phyloP scores from a whole-genome alignment of 2,329 filamentous ascomycete species.

The Aspergillus ochraceoroseus region DNA sequence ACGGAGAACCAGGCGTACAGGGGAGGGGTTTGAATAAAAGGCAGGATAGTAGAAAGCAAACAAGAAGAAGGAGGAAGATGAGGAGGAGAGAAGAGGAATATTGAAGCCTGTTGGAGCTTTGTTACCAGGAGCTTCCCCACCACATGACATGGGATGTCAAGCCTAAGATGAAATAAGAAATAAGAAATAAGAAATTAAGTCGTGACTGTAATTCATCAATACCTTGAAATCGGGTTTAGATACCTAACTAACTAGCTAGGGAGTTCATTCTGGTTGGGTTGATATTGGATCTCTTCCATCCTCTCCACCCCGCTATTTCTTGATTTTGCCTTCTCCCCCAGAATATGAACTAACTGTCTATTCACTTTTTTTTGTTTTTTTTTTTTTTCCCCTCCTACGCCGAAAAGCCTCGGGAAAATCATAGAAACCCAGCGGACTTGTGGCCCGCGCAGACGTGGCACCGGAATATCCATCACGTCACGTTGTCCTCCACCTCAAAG shows the following conservation, averaged over 20 bases:
- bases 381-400: background rate
- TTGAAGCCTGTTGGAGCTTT: background rate
- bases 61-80: background rate
- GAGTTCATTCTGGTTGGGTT: no score
- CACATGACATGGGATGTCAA: constrained; percentile 22
- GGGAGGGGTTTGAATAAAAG: background rate
- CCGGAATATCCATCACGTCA: constrained; percentile 36
- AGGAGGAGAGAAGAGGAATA: background rate
- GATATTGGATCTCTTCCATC: no score
- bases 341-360: no score
- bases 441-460: background rate
- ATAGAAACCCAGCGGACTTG: constrained; percentile 5
- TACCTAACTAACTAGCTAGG: no score
- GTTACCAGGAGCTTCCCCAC: constrained; percentile 18
- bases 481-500: constrained; percentile 26
- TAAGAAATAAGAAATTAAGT: no score
- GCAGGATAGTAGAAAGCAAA: background rate
- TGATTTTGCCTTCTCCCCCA: no score
- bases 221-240: no score
- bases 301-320: no score
- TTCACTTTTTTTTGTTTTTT: no score
- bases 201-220: no score
- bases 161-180: background rate
- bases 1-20: no score
- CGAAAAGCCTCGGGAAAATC: background rate